A percentile compares a stretch with the other conserved stretches of the same genome.
These are phyloP conservation scores for Oleoguttula mirabilis DNA, from an alignment of 495 filamentous ascomycete species.

Conservation along the genomic window DNA sequence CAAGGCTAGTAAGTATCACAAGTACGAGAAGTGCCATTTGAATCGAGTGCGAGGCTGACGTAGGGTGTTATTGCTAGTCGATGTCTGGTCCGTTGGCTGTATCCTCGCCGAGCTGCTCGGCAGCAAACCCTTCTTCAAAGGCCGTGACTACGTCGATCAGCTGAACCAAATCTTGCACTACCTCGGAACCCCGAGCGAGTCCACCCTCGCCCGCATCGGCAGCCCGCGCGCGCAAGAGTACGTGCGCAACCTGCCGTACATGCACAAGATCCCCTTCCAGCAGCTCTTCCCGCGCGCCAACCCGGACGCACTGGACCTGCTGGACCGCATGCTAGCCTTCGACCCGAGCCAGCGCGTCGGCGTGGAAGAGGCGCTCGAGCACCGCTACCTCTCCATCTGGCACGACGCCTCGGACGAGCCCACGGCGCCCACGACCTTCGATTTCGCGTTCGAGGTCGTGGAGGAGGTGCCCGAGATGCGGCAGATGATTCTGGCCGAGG, in stretches of 20 bases:
- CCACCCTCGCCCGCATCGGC: constrained; percentile 86
- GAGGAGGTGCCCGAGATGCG: constrained; percentile 90
- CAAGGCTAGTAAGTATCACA: constrained; percentile 62
- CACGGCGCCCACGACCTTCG: constrained; percentile 80
- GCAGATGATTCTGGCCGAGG: constrained; percentile 92
- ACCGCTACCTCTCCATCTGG: constrained; percentile 95
- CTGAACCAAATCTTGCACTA: constrained; percentile 98
- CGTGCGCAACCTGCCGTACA: constrained; percentile 92
- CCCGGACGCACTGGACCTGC: constrained; percentile 85
- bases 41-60: too few species aligned
- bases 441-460: constrained; percentile 94
- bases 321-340: constrained; percentile 94
- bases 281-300: constrained; percentile 88
- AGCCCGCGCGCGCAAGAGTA: constrained; percentile 96
- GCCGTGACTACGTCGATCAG: constrained; percentile 96
- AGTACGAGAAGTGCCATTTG: too few species aligned
- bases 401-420: constrained; percentile 96
- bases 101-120: constrained; percentile 94
- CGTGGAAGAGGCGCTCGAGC: constrained; percentile 87
- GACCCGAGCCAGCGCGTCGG: constrained; percentile 84
- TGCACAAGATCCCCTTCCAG: constrained; percentile 84
- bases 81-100: constrained; percentile 98
- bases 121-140: constrained; percentile 97
- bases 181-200: constrained; percentile 89
- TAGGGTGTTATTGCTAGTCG: too few species aligned